Conservation (phyloP, 2,329 filamentous ascomycete genomes). For the Pestalotiopsis sp. region DNA sequence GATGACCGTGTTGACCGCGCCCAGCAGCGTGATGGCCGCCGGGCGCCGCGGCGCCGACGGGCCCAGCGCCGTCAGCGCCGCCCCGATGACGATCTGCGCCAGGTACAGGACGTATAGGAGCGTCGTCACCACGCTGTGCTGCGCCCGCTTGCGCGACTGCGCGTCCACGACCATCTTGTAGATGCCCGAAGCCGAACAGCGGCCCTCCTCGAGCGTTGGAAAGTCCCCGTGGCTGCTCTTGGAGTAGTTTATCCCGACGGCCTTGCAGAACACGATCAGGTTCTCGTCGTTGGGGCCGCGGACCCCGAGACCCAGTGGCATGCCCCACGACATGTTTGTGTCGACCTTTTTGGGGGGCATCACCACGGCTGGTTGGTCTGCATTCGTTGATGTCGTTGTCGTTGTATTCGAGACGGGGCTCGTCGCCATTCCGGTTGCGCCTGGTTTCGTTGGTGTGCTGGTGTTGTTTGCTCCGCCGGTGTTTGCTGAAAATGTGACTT, state of each 20-base stretch:
- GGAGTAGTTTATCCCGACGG: slow-evolving; percentile 41
- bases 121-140: slow-evolving; percentile 33
- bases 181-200: slow-evolving; percentile 36
- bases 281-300: slow-evolving; percentile 37
- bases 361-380: neutral
- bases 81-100: slow-evolving; percentile 47
- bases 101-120: slow-evolving; percentile 44
- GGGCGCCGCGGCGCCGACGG: slow-evolving; percentile 48
- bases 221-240: slow-evolving; percentile 18
- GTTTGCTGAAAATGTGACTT: neutral
- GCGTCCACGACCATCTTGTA: slow-evolving; percentile 38
- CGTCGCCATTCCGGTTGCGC: neutral
- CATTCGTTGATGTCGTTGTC: neutral
- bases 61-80: slow-evolving; percentile 46
- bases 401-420: neutral
- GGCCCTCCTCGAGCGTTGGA: slow-evolving; percentile 34
- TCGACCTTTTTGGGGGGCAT: slow-evolving; percentile 22
- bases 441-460: neutral
- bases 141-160: slow-evolving; percentile 30
- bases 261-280: slow-evolving; percentile 41
- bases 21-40: slow-evolving; percentile 54
- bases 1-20: slow-evolving; percentile 62
- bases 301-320: slow-evolving; percentile 35
- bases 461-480: neutral
- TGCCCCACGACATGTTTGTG: slow-evolving; percentile 34